phyloP scores from a whole-genome alignment of 2,329 filamentous ascomycete genomes.

The Trichoderma sp. region DNA sequence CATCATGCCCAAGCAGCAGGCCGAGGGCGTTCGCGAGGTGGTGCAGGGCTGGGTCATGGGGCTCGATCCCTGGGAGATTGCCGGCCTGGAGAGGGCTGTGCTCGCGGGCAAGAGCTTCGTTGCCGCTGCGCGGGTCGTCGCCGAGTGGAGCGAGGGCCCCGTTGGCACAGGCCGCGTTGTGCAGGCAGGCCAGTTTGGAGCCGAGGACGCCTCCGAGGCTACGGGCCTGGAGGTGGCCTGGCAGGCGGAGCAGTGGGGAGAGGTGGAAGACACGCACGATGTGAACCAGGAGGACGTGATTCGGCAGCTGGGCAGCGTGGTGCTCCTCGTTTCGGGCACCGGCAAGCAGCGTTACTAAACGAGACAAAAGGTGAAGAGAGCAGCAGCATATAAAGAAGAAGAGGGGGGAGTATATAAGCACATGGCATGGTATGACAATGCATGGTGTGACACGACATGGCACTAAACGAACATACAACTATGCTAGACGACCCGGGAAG shows the following conservation, averaged over 20 bases:
- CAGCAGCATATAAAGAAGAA: background rate
- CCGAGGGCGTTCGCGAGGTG: conserved; percentile 72
- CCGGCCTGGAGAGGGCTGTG: conserved; percentile 80
- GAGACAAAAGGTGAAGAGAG: background rate
- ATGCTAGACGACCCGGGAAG: background rate
- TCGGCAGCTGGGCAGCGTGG: conserved; percentile 84
- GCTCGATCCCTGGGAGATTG: conserved; percentile 78
- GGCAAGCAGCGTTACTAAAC: conserved; percentile 34
- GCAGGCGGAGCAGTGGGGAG: conserved; percentile 91
- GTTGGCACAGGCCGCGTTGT: conserved; percentile 50
- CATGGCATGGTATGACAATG: background rate
- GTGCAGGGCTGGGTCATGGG: conserved; percentile 76
- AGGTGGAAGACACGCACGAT: conserved; percentile 98
- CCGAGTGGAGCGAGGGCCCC: conserved; percentile 84
- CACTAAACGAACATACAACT: background rate
- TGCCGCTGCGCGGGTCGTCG: conserved; percentile 73
- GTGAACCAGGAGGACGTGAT: conserved; percentile 89
- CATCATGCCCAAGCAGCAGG: conserved; percentile 77
- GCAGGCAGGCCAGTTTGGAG: conserved; percentile 62
- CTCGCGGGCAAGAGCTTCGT: conserved; percentile 87
- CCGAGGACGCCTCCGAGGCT: conserved; percentile 79
- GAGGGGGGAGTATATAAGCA: background rate
- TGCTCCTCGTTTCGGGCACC: conserved; percentile 74
- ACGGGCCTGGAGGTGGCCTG: conserved; percentile 84
- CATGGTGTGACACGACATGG: background rate